Evolutionary conservation across 805 yeast genomes (phyloP).

Genomic region (Kluyveromyces nonfermentans): DNA sequence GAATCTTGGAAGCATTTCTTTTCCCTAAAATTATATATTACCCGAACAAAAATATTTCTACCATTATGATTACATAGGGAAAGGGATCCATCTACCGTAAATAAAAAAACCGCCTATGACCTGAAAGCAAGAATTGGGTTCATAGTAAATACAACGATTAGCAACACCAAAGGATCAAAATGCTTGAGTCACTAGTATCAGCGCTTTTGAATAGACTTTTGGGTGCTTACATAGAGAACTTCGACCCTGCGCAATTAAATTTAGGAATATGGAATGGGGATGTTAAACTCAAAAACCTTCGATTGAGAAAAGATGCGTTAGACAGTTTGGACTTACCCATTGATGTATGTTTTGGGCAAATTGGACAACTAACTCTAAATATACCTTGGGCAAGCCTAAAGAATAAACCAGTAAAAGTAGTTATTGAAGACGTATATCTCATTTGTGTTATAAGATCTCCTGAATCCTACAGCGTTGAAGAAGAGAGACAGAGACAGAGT

Average conservation of each 20-base stretch:
- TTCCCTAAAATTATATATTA: neutral
- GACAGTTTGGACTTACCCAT: conserved; percentile 81
- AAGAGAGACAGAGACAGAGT: conserved; percentile 53
- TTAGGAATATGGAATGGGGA: conserved; percentile 98
- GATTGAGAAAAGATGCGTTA: conserved; percentile 77
- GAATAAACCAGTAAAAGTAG: conserved; percentile 81
- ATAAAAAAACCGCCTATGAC: neutral
- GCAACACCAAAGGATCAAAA: conserved; percentile 3
- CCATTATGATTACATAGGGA: neutral
- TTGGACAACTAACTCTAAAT: conserved; percentile 81
- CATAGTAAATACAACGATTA: neutral
- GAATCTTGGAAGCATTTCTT: neutral
- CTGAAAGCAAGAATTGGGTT: too few species aligned
- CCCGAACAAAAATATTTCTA: neutral
- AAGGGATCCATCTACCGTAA: neutral
- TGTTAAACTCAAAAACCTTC: conserved; percentile 70
- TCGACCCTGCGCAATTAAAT: conserved; percentile 89
- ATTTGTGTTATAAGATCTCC: conserved; percentile 67
- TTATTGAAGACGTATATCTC: conserved; percentile 77
- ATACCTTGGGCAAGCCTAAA: conserved; percentile 96
- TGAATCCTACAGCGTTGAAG: conserved; percentile 46
- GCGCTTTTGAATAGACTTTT: conserved; percentile 26
- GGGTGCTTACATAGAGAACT: conserved; percentile 74
- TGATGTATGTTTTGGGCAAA: conserved; percentile 78
- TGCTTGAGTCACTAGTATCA: conserved; percentile 32